Evolutionary conservation across 495 filamentous ascomycete genomes (phyloP).

Genomic region (Jackrogersella minutella): DNA sequence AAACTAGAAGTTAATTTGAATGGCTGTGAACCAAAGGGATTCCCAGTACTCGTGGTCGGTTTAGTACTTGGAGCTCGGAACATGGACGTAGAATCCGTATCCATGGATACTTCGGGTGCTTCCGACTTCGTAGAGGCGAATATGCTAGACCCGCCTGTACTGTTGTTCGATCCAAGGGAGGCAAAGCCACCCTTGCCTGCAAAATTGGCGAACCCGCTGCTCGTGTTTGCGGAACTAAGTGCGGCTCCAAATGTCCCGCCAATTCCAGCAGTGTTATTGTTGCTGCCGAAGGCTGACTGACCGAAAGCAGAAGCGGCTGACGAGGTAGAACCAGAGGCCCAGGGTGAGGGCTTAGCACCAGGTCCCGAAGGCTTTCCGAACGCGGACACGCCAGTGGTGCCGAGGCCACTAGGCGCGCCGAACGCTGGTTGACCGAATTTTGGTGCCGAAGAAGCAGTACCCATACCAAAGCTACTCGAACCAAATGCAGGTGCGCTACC

Average conservation of each 20-base stretch:
- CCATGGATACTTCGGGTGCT: constrained; percentile 51
- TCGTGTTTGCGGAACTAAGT: constrained; percentile 32
- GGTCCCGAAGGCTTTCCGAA: constrained; percentile 62
- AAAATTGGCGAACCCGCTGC: constrained; percentile 66
- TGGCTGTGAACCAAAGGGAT: constrained; percentile 63
- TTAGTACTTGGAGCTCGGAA: constrained; percentile 57
- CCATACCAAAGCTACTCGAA: constrained; percentile 48
- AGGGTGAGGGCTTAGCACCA: constrained; percentile 50
- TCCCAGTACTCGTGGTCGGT: constrained; percentile 47
- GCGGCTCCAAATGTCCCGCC: constrained; percentile 44
- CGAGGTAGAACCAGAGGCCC: constrained; percentile 48
- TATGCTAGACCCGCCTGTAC: constrained; percentile 49
- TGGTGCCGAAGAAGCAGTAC: constrained; percentile 60
- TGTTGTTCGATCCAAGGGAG: constrained; percentile 47
- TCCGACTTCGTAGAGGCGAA: constrained; percentile 60
- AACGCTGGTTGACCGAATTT: constrained; percentile 52
- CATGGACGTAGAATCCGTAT: constrained; percentile 46
- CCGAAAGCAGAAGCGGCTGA: constrained; percentile 50
- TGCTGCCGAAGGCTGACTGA: constrained; percentile 46
- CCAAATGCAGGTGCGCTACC: constrained; percentile 49
- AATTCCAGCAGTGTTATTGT: constrained; percentile 15
- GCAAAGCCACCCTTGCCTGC: constrained; percentile 66
- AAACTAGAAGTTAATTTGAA: constrained; percentile 85
- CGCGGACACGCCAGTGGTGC: constrained; percentile 47
- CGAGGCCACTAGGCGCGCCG: constrained; percentile 45